Conservation (phyloP, 164 flowering plant species). For the grape (Vitis vinifera) region DNA sequence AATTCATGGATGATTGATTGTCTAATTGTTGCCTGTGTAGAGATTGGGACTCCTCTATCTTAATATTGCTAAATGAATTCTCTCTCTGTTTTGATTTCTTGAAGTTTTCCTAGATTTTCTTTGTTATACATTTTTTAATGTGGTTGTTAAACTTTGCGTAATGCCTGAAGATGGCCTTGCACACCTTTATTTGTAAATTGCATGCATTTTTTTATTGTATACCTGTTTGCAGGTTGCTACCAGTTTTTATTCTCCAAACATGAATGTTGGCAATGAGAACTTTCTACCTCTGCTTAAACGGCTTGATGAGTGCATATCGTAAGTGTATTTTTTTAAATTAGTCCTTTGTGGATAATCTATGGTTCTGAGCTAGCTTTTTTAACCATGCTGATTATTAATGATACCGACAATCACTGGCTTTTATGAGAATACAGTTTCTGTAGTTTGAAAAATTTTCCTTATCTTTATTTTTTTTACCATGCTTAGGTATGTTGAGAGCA, state of each 20-base stretch:
- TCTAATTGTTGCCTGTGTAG: no score
- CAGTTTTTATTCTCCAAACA: conserved; percentile 77
- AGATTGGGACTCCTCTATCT: no score
- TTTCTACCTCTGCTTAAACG: conserved; percentile 84
- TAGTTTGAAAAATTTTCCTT: neutral
- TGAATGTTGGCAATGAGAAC: conserved; percentile 73
- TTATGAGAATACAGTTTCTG: neutral
- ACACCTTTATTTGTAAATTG: neutral
- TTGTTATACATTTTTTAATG: neutral
- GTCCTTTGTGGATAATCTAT: neutral
- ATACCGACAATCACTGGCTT: neutral
- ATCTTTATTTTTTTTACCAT: neutral
- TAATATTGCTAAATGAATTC: no score
- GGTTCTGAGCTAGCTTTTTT: neutral
- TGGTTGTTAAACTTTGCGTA: neutral
- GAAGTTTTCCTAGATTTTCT: neutral
- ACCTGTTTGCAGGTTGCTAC: conserved; percentile 68
- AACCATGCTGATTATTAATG: neutral
- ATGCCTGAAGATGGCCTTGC: neutral
- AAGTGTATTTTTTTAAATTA: conserved; percentile 33
- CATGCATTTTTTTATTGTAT: conserved; percentile 5
- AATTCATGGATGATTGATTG: no score
- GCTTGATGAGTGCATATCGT: conserved; percentile 96
- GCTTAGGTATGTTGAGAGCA: conserved; percentile 85
- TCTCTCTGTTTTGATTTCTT: neutral